Percentiles rank a stretch among this genome's conserved stretches.
phyloP scores from a whole-genome alignment of 768 basidiomycete genomes.

The Rhizopogon vesiculosus region DNA sequence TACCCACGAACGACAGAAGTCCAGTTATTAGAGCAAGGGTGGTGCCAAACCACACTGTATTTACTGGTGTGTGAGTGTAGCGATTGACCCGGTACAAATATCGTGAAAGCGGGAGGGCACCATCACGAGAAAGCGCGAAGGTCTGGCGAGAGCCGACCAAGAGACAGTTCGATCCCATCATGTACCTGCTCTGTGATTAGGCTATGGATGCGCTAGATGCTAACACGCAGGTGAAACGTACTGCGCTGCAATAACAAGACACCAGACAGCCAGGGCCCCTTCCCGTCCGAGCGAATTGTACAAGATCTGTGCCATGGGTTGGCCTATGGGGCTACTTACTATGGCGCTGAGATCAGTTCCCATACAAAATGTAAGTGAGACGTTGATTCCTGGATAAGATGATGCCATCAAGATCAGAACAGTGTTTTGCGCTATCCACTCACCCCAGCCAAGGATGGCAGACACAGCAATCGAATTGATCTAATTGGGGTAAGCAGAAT shows the following conservation, averaged over 20 bases:
- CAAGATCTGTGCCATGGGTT: slow-evolving; percentile 40
- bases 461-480: slow-evolving; percentile 47
- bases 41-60: slow-evolving; percentile 50
- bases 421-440: slow-evolving; percentile 6
- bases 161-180: slow-evolving; percentile 54
- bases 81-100: slow-evolving; percentile 56
- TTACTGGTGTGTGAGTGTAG: slow-evolving; percentile 50
- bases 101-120: slow-evolving; percentile 58
- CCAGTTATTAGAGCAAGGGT: slow-evolving; percentile 45
- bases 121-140: slow-evolving; percentile 68
- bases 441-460: slow-evolving; percentile 58
- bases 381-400: slow-evolving; percentile 38
- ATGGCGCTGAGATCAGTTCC: slow-evolving; percentile 38
- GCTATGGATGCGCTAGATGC: background rate
- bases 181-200: slow-evolving; percentile 29
- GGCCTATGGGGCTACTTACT: slow-evolving; percentile 38
- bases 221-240: slow-evolving; percentile 4
- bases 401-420: background rate
- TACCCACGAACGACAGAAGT: slow-evolving; percentile 55
- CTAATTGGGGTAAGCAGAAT: slow-evolving; percentile 30
- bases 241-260: slow-evolving; percentile 28
- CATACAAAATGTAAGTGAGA: slow-evolving; percentile 61
- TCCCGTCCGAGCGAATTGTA: slow-evolving; percentile 41
- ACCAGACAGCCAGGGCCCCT: slow-evolving; percentile 37
- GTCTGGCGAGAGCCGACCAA: slow-evolving; percentile 52